phyloP scores from a whole-genome alignment of 83 land plant species.

The Picea abies region DNA sequence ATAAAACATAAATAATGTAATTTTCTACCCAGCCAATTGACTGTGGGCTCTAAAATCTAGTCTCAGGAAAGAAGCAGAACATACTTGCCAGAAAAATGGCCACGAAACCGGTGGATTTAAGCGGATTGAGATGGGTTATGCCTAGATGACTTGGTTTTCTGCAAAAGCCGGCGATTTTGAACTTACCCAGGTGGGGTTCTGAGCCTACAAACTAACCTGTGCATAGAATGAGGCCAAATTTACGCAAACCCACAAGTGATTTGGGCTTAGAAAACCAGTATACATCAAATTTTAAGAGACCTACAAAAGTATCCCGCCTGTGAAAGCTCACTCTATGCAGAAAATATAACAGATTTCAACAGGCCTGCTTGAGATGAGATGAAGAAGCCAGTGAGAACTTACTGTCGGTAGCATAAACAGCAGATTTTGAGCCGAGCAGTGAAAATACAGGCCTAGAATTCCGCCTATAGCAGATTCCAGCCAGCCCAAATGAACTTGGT shows the following conservation, averaged over 20 bases:
- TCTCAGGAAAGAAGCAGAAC: no score
- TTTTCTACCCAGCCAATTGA: no score
- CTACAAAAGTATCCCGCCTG: conserved; percentile 6
- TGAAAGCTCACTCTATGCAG: conserved; percentile 3
- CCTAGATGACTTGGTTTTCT: no score
- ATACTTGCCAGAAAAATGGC: no score
- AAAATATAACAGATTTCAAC: conserved; percentile 13
- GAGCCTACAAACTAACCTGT: not conserved
- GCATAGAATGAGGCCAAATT: not conserved
- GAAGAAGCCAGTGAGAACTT: conserved; percentile 12
- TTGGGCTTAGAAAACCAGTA: not conserved
- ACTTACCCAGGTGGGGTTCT: not conserved
- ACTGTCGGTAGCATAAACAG: not conserved
- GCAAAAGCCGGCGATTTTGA: not conserved
- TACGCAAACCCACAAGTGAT: not conserved
- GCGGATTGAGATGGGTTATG: no score
- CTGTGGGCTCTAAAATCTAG: no score
- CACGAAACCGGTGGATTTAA: no score
- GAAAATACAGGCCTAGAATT: conserved; percentile 7
- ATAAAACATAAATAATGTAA: no score
- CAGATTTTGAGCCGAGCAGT: conserved; percentile 8
- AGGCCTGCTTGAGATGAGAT: not conserved
- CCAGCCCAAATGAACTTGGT: conserved; percentile 7
- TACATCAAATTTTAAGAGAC: not conserved
- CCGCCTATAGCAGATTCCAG: conserved; percentile 1